Evolutionary conservation across 163 green algal species (phyloP), one percentile per base, ranked within the genome.

Genomic region (Smithsoniella earleae): DNA sequence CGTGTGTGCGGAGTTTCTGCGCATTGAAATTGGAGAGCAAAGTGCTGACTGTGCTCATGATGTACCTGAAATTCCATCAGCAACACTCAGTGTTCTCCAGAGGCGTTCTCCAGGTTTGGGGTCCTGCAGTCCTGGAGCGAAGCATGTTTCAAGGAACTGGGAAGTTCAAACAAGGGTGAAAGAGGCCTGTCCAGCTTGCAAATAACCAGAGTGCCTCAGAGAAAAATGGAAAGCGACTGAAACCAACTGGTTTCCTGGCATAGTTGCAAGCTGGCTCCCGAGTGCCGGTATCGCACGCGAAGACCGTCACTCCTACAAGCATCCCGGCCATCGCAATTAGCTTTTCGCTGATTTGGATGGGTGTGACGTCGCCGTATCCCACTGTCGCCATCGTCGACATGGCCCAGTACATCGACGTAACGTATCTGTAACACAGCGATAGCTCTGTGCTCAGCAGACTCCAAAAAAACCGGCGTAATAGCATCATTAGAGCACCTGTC

Each of bases 311-410:
- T 1, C 45, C 30, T 16, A 45, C n/a, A 2, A 77, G 25, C 77
- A 80, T 84, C 33, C 66, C 75, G 2, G 77, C 27, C 16, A 81
- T 80, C 2, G 77, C n/a, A 16, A 78, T 37, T 1, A 79, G 3
- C 0, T 76, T 78, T 75, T 84, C 80, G 1, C 28, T 25, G 8
- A 75, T 75, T 22, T 76, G 80, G n/a, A 78, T 77, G 22, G 77
- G 69, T 25, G 66, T 46, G 52, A 90, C 87, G 72, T 90, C 85
- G 0, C 85, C 85, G 46, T 90, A 90, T 13, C 85, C 85, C 20
- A 90, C 85, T 0, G 83, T 90, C 20, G 85, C 88, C 85, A 90
- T 90, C 27, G 85, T 90, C 38, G 83, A 86, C 55, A 86, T 86
- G 2, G 82, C 82, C 85, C 85, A 90, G 81, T 90, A 90, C 75